Evolutionary conservation across 2,329 filamentous ascomycete genomes (phyloP).

Genomic region (Alternaria consortialis): DNA sequence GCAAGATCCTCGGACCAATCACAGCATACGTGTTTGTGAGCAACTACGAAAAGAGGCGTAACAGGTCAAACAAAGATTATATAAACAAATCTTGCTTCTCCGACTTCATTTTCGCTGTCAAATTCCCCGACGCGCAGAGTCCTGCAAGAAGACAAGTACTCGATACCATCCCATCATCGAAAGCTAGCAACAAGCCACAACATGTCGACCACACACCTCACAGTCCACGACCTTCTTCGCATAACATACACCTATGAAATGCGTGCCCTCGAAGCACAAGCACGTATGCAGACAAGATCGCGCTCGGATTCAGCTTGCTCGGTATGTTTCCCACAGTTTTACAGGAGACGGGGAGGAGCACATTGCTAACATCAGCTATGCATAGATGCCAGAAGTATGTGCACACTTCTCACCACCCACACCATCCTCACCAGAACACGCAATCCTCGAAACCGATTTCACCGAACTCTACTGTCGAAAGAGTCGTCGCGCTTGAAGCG

Average conservation of each 20-base stretch:
- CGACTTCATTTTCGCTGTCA: not conserved
- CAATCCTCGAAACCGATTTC: constrained; percentile 43
- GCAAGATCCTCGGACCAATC: constrained; percentile 26
- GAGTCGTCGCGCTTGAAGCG: constrained; percentile 6
- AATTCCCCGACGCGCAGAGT: not conserved
- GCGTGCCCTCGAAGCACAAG: constrained; percentile 31
- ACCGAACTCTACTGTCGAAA: constrained; percentile 35
- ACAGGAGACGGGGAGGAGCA: not conserved
- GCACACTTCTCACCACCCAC: constrained; percentile 25
- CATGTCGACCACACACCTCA: constrained; percentile 46
- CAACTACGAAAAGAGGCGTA: constrained; percentile 14
- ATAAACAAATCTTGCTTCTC: constrained; percentile 8
- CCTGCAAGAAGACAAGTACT: not conserved
- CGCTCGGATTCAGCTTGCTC: constrained; percentile 36
- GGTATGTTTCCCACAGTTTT: constrained; percentile 20
- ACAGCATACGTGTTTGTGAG: constrained; percentile 33
- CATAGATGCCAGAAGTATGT: constrained; percentile 39
- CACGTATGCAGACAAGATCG: constrained; percentile 16
- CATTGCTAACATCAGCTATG: constrained; percentile 7
- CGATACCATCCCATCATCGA: not conserved
- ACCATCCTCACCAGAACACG: constrained; percentile 17
- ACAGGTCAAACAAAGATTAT: constrained; percentile 8
- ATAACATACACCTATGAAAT: constrained; percentile 48
- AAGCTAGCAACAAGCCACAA: not conserved
- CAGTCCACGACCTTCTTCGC: constrained; percentile 45